phyloP scores from a whole-genome alignment of 2,329 filamentous ascomycete genomes.

The Diplocarpon rosae region DNA sequence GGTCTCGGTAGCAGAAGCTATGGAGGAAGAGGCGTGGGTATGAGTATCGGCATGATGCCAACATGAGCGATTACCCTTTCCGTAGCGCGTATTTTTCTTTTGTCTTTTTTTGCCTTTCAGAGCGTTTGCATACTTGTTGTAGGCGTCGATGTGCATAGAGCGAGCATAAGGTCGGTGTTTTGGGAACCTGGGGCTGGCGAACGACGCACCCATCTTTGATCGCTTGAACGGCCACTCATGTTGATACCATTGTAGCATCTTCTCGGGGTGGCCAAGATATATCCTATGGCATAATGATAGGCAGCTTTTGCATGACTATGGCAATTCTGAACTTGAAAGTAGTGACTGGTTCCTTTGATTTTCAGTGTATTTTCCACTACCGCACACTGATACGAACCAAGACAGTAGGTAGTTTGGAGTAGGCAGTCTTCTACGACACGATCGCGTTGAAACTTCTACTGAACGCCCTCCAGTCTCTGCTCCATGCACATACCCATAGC shows the following conservation, averaged over 20 bases:
- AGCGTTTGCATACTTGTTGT: background rate
- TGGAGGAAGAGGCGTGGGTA: background rate
- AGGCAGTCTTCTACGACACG: too few relatives aligned
- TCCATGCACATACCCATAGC: too few relatives aligned
- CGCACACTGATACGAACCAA: too few relatives aligned
- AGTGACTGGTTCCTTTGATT: background rate
- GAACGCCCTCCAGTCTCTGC: too few relatives aligned
- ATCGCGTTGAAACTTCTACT: too few relatives aligned
- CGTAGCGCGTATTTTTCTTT: background rate
- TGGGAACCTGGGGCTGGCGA: background rate
- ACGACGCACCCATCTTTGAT: background rate
- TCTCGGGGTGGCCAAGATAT: background rate
- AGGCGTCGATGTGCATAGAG: background rate
- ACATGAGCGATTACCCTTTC: background rate
- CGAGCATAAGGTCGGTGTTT: background rate
- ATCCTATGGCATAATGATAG: background rate
- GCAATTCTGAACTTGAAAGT: background rate
- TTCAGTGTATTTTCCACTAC: background rate
- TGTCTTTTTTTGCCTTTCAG: background rate
- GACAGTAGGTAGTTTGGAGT: too few relatives aligned
- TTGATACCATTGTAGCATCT: background rate
- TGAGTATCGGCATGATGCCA: background rate
- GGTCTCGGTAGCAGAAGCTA: background rate
- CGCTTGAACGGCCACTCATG: background rate
- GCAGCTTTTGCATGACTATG: background rate